These are phyloP conservation scores for Westerdykella aurantiaca DNA, from an alignment of 2,329 filamentous ascomycete genomes.

Conservation along the genomic window DNA sequence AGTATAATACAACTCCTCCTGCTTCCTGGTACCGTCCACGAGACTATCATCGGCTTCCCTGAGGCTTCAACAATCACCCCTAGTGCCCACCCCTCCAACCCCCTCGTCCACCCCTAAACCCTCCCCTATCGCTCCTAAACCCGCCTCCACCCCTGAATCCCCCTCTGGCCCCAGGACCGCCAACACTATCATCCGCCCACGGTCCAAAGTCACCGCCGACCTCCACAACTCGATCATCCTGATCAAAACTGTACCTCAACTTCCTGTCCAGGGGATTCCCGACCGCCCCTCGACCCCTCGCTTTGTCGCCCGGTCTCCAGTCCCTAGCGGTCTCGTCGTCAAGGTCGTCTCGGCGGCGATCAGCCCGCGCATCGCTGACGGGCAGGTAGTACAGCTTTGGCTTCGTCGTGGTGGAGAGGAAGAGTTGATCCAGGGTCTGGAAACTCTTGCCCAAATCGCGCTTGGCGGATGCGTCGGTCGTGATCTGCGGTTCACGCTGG, in stretches of 20 bases:
- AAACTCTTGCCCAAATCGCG: constrained; percentile 37
- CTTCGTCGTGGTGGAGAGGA: constrained; percentile 55
- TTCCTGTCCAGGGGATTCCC: constrained; percentile 29
- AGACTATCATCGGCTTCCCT: no score
- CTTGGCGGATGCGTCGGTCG: constrained; percentile 7
- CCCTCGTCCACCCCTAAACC: constrained; percentile 9
- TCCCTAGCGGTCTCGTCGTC: constrained; percentile 41
- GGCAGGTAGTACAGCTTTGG: constrained; percentile 62
- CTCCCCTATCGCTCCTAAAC: constrained; percentile 7
- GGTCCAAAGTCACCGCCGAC: constrained; percentile 31
- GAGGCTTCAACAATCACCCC: neutral
- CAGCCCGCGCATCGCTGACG: constrained; percentile 59
- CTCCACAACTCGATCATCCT: constrained; percentile 41
- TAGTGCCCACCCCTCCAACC: constrained; percentile 6
- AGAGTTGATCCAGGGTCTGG: constrained; percentile 55
- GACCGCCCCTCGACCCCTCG: constrained; percentile 24
- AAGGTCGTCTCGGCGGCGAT: constrained; percentile 58
- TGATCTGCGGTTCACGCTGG: neutral
- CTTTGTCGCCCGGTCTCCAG: constrained; percentile 33
- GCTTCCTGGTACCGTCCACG: no score
- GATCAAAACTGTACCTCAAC: constrained; percentile 41
- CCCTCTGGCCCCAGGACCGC: constrained; percentile 1
- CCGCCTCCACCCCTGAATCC: neutral
- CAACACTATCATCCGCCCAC: constrained; percentile 16
- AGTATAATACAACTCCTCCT: no score